These are phyloP conservation scores for Ceratocystis destructans DNA, from an alignment of 2,329 filamentous ascomycete genomes.

Conservation along the genomic window DNA sequence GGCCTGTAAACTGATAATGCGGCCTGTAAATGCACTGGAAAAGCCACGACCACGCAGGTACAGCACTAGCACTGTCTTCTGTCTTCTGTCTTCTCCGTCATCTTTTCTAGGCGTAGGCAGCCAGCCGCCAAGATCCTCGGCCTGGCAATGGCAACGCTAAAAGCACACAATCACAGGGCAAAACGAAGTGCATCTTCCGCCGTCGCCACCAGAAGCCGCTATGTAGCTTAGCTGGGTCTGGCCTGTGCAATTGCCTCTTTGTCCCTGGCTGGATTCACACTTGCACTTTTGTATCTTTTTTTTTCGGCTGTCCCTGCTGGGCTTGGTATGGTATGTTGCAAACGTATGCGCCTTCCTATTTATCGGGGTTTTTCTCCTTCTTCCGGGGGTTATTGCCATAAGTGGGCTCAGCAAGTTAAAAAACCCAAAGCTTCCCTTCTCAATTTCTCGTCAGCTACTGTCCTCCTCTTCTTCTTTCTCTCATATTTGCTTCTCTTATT, in stretches of 20 bases:
- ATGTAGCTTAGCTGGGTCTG: neutral
- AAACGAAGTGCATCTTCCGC: slow-evolving; percentile 6
- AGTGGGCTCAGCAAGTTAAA: slow-evolving; percentile 14
- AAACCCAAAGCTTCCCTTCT: slow-evolving; percentile 14
- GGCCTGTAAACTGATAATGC: too few species aligned
- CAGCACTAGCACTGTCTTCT: too few species aligned
- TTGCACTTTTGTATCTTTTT: neutral
- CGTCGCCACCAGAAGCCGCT: neutral
- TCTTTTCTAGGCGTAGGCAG: neutral
- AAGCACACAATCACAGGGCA: neutral
- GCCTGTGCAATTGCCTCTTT: slow-evolving; percentile 11
- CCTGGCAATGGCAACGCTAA: neutral
- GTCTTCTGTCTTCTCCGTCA: neutral
- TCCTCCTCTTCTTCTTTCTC: slow-evolving; percentile 21
- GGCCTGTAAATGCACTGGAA: too few species aligned
- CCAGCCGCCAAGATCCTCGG: slow-evolving; percentile 3
- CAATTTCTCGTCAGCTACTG: slow-evolving; percentile 18
- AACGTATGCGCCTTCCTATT: slow-evolving; percentile 6
- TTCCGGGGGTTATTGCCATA: neutral
- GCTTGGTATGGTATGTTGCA: slow-evolving; percentile 1
- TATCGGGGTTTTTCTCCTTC: neutral
- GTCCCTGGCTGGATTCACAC: neutral
- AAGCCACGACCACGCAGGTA: too few species aligned
- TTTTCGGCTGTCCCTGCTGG: slow-evolving; percentile 3
- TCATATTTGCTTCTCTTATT: slow-evolving; percentile 21